Percentiles rank a stretch among this genome's conserved stretches.
Conservation (phyloP, 2,329 filamentous ascomycete genomes). For the Colletotrichum godetiae region DNA sequence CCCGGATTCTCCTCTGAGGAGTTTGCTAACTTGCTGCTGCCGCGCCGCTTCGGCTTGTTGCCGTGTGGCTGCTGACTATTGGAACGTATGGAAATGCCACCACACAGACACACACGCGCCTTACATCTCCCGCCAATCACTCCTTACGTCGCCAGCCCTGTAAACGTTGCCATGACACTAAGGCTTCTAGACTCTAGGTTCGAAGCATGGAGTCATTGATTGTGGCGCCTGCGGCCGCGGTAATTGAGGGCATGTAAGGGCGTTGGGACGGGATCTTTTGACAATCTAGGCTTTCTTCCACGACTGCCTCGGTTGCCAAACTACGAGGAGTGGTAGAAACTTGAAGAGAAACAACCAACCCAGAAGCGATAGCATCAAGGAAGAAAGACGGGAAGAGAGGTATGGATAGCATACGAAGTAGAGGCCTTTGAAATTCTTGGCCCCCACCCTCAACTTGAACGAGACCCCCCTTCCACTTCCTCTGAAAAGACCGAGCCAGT, state of each 20-base stretch:
- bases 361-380: background rate
- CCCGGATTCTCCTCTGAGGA: background rate
- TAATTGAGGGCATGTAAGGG: conserved; percentile 10
- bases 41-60: conserved; percentile 21
- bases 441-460: background rate
- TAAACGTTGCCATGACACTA: conserved; percentile 23
- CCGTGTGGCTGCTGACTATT: conserved; percentile 34
- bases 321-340: background rate
- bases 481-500: background rate
- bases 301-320: background rate
- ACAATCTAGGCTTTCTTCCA: background rate
- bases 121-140: background rate
- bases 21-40: background rate
- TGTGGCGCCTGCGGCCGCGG: conserved; percentile 28
- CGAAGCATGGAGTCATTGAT: background rate
- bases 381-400: background rate
- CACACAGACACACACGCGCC: background rate
- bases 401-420: too few relatives aligned
- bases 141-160: conserved; percentile 18
- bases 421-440: background rate
- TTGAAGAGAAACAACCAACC: too few relatives aligned
- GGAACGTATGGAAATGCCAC: conserved; percentile 22
- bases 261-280: background rate
- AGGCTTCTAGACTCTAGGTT: conserved; percentile 23
- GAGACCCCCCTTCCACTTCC: background rate